These are phyloP conservation scores for Hymenoscyphus fraxineus DNA, from an alignment of 2,329 filamentous ascomycete species.

Conservation along the genomic window DNA sequence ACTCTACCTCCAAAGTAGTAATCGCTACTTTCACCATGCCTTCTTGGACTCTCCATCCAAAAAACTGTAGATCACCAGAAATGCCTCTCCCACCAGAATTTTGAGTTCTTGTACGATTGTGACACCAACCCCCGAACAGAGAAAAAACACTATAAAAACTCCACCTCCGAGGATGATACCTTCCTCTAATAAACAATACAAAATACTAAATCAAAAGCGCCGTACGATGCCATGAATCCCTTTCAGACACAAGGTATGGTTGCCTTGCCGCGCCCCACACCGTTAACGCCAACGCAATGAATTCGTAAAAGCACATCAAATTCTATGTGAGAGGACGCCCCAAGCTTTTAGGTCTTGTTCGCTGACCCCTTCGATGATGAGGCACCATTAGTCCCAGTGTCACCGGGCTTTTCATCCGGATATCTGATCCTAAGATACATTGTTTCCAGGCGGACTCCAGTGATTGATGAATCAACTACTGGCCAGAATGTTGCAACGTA, in stretches of 20 bases:
- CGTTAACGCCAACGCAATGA: conserved; percentile 18
- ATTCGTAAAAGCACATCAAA: conserved; percentile 1
- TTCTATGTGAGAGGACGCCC: background rate
- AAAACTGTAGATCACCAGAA: background rate
- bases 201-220: background rate
- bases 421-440: conserved; percentile 33
- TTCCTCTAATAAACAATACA: conserved; percentile 1
- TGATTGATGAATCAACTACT: conserved; percentile 11
- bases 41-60: background rate
- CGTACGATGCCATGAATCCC: background rate
- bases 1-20: too few species aligned
- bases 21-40: background rate
- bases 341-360: background rate
- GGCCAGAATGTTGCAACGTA: conserved; percentile 36
- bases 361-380: conserved; percentile 3
- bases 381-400: conserved; percentile 29
- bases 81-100: background rate
- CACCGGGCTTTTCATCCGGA: conserved; percentile 8
- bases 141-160: background rate
- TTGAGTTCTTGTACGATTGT: background rate
- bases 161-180: background rate
- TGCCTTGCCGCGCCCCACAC: background rate
- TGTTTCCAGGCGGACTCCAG: conserved; percentile 26
- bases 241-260: background rate
- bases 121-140: background rate